Evolutionary conservation across 2,329 filamentous ascomycete genomes (phyloP), one percentile per base, ranked within the genome.

Genomic region (Aureobasidium sp.): DNA sequence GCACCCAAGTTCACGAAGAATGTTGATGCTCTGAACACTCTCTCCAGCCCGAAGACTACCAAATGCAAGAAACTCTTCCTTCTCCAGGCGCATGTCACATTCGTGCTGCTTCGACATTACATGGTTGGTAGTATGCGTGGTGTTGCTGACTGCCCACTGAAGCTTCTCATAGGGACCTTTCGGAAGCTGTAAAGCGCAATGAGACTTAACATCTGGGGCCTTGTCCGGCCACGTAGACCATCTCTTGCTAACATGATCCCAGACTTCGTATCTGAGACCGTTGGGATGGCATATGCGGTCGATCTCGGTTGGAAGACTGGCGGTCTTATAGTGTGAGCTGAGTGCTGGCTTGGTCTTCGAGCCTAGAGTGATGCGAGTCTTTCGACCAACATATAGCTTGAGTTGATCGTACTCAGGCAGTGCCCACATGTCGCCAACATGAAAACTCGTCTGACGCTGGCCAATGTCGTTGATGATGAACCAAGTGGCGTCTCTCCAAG

Each of bases 401-500:
- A 53, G 13, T 8, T 53, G 50, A 3, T 11, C 5, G 9, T 53
- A 53, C 11, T 27, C 2, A 27, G 23, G n/a, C n/a, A n/a, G n/a
- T n/a, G n/a, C n/a, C n/a, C n/a, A 10, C n/a, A 13, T 48, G 45
- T 5, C 23, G 9, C 10, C 10, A 4, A 11, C 45, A 27, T 13
- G 23, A 15, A 4, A 15, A 13, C 7, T 27, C 4, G 10, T 25
- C 18, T 48, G 4, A 5, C 45, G 45, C 27, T 48, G 68, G 2
- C 71, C 80, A 15, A 87, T 68, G 4, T 63, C 69, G 3, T 73
- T 71, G 0, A 87, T 27, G 4, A 89, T 79, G 4, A 69, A 71
- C 84, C 85, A 89, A 0, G 85, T 87, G 5, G 79, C 76, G 64
- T 87, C 80, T 16, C 88, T 79, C 71, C 89, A 91, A 0, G 75